These are phyloP conservation scores for Scleromitrula shiraiana DNA, from an alignment of 2,329 filamentous ascomycete species.

Conservation along the genomic window DNA sequence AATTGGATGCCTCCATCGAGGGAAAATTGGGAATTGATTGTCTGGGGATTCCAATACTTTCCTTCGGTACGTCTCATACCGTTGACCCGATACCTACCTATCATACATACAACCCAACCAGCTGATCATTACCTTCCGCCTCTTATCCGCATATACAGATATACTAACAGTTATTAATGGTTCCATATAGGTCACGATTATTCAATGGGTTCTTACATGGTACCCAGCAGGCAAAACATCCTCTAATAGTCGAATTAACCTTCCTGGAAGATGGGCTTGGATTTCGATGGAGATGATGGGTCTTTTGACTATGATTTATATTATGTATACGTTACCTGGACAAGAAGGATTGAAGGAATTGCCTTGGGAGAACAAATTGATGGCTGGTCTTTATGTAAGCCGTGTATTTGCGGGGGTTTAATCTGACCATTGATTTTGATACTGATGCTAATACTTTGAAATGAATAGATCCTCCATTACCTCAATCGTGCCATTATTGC, in stretches of 20 bases:
- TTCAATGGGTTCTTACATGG: constrained; percentile 69
- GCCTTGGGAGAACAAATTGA: constrained; percentile 70
- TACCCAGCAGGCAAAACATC: constrained; percentile 95
- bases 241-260: constrained; percentile 62
- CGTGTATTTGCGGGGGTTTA: not conserved
- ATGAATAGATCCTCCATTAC: constrained; percentile 78
- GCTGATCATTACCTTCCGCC: too few relatives aligned
- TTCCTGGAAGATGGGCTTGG: constrained; percentile 87
- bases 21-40: constrained; percentile 47
- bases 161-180: not conserved
- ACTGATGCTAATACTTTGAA: not conserved
- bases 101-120: too few relatives aligned
- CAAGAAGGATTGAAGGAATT: constrained; percentile 50
- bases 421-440: too few relatives aligned
- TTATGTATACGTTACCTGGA: constrained; percentile 59
- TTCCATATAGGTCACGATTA: constrained; percentile 52
- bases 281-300: constrained; percentile 79
- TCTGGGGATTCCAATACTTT: constrained; percentile 43
- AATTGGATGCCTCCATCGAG: constrained; percentile 45
- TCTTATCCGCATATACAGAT: too few relatives aligned
- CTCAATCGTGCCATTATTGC: constrained; percentile 78
- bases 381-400: constrained; percentile 56
- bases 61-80: constrained; percentile 36
- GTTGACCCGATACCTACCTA: not conserved
- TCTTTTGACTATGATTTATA: constrained; percentile 69